A percentile compares a stretch with the other conserved stretches of the same genome.
Evolutionary conservation across 345 rosid species (phyloP).

Genomic region (Hibiscus syriacus): DNA sequence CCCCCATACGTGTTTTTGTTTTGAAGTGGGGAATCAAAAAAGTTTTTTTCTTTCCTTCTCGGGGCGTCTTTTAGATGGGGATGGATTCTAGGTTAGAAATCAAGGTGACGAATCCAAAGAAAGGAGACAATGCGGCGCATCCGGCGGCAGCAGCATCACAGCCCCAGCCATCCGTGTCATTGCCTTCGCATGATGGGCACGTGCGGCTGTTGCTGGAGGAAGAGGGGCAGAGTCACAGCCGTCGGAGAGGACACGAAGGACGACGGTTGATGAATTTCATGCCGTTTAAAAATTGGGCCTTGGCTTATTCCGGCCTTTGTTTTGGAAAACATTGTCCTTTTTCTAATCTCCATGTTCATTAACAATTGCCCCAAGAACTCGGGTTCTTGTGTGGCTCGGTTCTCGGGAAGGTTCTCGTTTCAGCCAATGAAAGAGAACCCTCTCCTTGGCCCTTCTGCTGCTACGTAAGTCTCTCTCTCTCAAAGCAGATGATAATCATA

Average conservation of each 20-base stretch:
- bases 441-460: conserved; percentile 84
- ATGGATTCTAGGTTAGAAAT: conserved; percentile 37
- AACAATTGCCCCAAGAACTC: conserved; percentile 74
- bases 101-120: conserved; percentile 34
- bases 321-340: conserved; percentile 46
- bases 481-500: neutral
- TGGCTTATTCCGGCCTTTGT: conserved; percentile 81
- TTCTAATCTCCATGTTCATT: conserved; percentile 58
- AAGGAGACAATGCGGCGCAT: conserved; percentile 11
- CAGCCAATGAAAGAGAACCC: conserved; percentile 87
- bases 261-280: conserved; percentile 23
- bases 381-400: conserved; percentile 45
- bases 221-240: neutral
- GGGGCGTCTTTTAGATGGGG: too few species aligned
- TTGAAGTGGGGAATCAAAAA: too few species aligned
- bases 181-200: neutral
- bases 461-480: conserved; percentile 43
- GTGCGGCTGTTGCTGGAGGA: neutral
- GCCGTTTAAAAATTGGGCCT: conserved; percentile 59
- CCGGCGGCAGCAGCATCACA: neutral
- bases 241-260: conserved; percentile 1
- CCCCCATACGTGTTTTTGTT: too few species aligned
- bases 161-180: neutral
- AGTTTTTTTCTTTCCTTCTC: too few species aligned
- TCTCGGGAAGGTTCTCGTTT: conserved; percentile 80